These are phyloP conservation scores for Ophiostoma novo-ulmi DNA, from an alignment of 2,329 filamentous ascomycete genomes.

Conservation along the genomic window DNA sequence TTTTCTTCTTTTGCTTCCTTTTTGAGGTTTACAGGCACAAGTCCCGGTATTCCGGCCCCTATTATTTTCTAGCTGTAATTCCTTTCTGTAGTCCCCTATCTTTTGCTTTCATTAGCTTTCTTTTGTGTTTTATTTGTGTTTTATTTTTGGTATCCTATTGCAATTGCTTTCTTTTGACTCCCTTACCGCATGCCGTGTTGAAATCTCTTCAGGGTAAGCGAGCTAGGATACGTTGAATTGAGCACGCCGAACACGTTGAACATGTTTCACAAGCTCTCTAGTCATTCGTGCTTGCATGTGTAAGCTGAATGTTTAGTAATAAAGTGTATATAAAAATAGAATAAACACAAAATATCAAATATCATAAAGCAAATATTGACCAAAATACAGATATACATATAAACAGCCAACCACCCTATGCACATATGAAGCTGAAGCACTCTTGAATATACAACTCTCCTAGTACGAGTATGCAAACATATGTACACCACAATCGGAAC, in stretches of 20 bases:
- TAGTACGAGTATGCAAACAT: not conserved
- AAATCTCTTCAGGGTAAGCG: not conserved
- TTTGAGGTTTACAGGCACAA: not conserved
- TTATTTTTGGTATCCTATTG: no score
- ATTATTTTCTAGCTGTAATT: not conserved
- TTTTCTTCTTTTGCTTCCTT: not conserved
- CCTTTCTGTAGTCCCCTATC: not conserved
- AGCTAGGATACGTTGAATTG: not conserved
- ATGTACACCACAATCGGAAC: constrained; percentile 3
- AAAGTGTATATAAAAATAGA: not conserved
- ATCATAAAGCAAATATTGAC: not conserved
- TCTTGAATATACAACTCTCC: not conserved
- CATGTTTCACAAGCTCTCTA: not conserved
- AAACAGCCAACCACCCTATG: not conserved
- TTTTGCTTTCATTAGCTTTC: not conserved
- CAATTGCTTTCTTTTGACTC: not conserved
- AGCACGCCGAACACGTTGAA: not conserved
- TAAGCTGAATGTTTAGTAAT: not conserved
- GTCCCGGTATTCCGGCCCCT: not conserved
- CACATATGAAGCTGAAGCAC: not conserved
- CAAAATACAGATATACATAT: not conserved
- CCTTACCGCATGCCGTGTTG: not conserved
- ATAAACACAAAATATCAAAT: not conserved
- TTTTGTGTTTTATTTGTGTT: not conserved
- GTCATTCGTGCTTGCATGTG: not conserved